Percentiles rank a stretch among this genome's conserved stretches.
Conservation (phyloP, 306 rosid species). For the Cercis canadensis region DNA sequence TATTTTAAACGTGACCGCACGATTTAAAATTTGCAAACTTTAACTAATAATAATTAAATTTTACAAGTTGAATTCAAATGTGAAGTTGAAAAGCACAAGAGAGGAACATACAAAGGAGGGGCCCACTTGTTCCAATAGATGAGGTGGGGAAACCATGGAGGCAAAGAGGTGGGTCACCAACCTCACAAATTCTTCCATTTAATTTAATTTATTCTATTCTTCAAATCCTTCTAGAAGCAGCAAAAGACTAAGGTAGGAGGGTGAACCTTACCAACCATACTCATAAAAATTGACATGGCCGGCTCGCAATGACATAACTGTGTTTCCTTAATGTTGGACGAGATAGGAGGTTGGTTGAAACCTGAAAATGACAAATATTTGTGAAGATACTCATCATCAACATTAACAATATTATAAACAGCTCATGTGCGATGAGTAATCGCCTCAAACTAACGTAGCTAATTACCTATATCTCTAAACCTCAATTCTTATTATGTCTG, state of each 20-base stretch:
- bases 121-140: no score
- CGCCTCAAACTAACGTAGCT: no score
- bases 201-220: neutral
- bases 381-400: neutral
- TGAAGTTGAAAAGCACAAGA: no score
- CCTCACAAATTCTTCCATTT: slow-evolving; percentile 15
- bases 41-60: no score
- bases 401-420: slow-evolving; percentile 6
- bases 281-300: slow-evolving; percentile 45
- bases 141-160: no score
- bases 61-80: no score
- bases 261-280: slow-evolving; percentile 54
- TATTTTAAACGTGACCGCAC: no score
- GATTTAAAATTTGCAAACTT: no score
- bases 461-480: no score
- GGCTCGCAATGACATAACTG: slow-evolving; percentile 36
- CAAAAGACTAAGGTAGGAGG: slow-evolving; percentile 49
- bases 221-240: slow-evolving; percentile 54
- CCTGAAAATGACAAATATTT: slow-evolving; percentile 42
- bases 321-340: neutral
- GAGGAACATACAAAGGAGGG: no score
- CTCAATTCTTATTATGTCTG: no score
- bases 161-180: slow-evolving; percentile 37
- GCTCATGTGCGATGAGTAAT: no score
- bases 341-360: slow-evolving; percentile 34